Evolutionary conservation across 2,329 filamentous ascomycete genomes (phyloP).

Genomic region (Alternaria brassicae): DNA sequence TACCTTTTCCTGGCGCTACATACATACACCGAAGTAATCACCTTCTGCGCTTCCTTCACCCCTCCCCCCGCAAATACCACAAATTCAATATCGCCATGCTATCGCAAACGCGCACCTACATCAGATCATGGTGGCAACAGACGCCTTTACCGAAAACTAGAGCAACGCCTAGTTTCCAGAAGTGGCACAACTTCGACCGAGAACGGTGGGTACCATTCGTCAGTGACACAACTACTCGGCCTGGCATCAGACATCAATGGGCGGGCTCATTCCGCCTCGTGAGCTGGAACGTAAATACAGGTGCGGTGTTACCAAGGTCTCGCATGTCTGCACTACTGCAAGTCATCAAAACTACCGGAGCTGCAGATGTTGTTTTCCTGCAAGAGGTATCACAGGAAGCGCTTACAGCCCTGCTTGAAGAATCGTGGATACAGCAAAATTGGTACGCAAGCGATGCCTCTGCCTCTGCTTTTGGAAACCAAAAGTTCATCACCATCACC

Average conservation of each 20-base stretch:
- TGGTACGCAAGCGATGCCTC: conserved; percentile 5
- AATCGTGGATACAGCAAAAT: conserved; percentile 2
- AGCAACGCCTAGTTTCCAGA: conserved; percentile 8
- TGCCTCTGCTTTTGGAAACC: not conserved
- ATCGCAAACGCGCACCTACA: conserved; percentile 1
- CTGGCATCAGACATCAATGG: conserved; percentile 1
- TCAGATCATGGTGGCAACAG: conserved; percentile 11
- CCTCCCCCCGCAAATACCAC: not conserved
- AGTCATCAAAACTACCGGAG: not conserved
- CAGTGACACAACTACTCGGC: not conserved
- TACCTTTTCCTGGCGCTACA: not conserved
- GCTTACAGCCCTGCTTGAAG: not conserved
- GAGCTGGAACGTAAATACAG: conserved; percentile 5
- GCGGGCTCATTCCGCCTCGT: conserved; percentile 9
- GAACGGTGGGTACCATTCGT: not conserved
- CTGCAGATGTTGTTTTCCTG: conserved; percentile 4
- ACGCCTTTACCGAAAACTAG: conserved; percentile 4
- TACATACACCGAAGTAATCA: not conserved
- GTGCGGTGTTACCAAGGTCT: not conserved
- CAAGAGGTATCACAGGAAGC: conserved; percentile 7
- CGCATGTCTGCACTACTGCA: conserved; percentile 8
- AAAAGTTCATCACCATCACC: conserved; percentile 7
- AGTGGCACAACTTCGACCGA: conserved; percentile 2
- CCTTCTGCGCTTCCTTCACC: not conserved
- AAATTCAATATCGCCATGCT: conserved; percentile 1